These are phyloP conservation scores for Borovskyia barvae DNA, from an alignment of 208 protist genomes.

Conservation along the genomic window DNA sequence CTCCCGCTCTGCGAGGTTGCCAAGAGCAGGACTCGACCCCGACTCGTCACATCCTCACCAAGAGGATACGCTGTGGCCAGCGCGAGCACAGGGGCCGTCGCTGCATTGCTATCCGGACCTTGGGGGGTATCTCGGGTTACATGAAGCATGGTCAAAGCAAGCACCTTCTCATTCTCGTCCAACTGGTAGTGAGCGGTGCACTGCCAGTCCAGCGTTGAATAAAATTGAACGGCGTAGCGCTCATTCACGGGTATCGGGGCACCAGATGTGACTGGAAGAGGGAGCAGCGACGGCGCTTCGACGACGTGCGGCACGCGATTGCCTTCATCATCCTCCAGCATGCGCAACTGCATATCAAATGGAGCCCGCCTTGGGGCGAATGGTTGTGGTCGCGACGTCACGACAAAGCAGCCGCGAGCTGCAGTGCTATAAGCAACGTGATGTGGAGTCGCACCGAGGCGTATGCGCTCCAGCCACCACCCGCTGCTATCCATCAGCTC, in stretches of 20 bases:
- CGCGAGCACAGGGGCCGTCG: constrained; percentile 63
- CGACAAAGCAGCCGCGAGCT: constrained; percentile 64
- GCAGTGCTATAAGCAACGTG: constrained; percentile 72
- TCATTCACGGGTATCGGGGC: constrained; percentile 70
- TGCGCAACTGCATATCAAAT: constrained; percentile 82
- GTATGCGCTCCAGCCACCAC: constrained; percentile 73
- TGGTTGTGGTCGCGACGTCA: constrained; percentile 57
- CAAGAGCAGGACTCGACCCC: constrained; percentile 69
- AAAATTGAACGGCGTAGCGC: constrained; percentile 61
- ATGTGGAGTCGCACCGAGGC: constrained; percentile 79
- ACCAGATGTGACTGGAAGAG: constrained; percentile 35
- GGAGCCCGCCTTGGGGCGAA: constrained; percentile 66
- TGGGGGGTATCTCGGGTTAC: constrained; percentile 50
- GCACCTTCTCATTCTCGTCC: constrained; percentile 85
- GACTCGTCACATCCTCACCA: constrained; percentile 82
- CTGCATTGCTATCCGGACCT: constrained; percentile 21
- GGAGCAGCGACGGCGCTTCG: constrained; percentile 38
- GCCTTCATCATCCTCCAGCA: constrained; percentile 53
- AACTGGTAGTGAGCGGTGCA: constrained; percentile 43
- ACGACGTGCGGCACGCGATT: constrained; percentile 39
- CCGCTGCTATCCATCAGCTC: constrained; percentile 30
- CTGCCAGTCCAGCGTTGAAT: constrained; percentile 49
- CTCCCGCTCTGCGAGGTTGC: constrained; percentile 30
- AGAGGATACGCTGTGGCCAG: constrained; percentile 83
- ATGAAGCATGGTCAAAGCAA: constrained; percentile 50